Base-by-base conservation (phyloP, 2,329 filamentous ascomycete species). In the Pseudocercospora musae region DNA sequence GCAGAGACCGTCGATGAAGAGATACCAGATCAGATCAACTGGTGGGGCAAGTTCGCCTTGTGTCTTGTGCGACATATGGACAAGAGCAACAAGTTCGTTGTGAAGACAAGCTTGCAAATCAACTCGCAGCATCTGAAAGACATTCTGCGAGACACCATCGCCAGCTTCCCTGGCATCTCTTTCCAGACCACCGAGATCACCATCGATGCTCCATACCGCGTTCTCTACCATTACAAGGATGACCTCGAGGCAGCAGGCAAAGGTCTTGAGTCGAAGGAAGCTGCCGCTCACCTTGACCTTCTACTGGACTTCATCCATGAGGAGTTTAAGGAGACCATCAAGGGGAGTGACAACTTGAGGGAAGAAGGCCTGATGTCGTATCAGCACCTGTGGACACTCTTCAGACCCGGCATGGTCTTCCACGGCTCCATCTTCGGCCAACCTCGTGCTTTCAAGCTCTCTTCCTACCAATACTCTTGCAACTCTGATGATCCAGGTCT, bases 341-440 rank as follows among this genome's bases (percentile, higher is more conserved):
- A 66, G 11, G 75, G 77, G 60, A 66, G 60, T 15, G 62, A 70
- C 8, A 71, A 73, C 50, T 59, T 74, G 11, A 57, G 63, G 23
- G 68, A 70, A 52, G 64, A 72, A 64, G 69, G 68, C 6, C 46
- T 74, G 42, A 70, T 72, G 56, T 69, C 57, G 3, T 81, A 78
- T 60, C 72, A 77, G 18, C 71, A 76, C 49, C 70, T 81, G 1
- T 81, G 79, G 79, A 79, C 78, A 0, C 69, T 80, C 3, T 80
- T 78, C 61, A 73, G 78, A 33, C 78, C 78, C 1, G 59, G 71
- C 60, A 59, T 59, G 1, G 66, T 71, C 9, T 61, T 74, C 8
- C 74, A 72, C 58, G 64, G 65, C 8, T 61, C 68, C 0, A 67
- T 72, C 5, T 68, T 70, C 27, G 73, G 72, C 2, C 72, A 76